A percentile compares a stretch with the other conserved stretches of the same genome.
phyloP scores from a whole-genome alignment of 169 alveolate genomes.

The Eimeria zaria region DNA sequence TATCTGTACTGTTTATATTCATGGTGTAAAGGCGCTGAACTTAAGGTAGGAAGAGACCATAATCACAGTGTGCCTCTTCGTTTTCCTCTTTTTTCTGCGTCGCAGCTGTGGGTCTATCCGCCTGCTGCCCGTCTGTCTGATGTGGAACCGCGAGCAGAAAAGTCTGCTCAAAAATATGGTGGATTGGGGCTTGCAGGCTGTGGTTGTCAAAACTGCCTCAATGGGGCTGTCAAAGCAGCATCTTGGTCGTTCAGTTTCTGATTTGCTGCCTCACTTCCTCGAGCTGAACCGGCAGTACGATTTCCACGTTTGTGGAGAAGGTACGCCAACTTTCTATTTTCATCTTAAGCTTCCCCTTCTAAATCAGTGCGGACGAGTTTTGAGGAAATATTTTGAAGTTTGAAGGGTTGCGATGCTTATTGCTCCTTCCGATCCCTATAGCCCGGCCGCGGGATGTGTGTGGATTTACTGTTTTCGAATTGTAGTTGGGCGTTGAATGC shows the following conservation, averaged over 20 bases:
- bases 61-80: neutral
- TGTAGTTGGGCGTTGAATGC: neutral
- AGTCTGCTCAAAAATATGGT: slow-evolving; percentile 79
- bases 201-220: slow-evolving; percentile 85
- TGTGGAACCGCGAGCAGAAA: slow-evolving; percentile 79
- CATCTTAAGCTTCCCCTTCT: neutral
- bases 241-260: slow-evolving; percentile 94
- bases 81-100: neutral
- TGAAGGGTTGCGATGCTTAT: neutral
- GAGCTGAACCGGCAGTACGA: slow-evolving; percentile 92
- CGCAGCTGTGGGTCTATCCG: slow-evolving; percentile 60
- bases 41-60: neutral
- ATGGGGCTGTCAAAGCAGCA: slow-evolving; percentile 95
- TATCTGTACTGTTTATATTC: neutral
- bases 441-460: neutral
- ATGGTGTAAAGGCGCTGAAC: neutral
- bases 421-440: neutral
- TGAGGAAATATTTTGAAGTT: neutral
- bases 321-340: neutral
- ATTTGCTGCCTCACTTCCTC: slow-evolving; percentile 65
- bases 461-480: neutral
- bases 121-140: slow-evolving; percentile 58
- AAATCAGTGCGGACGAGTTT: neutral
- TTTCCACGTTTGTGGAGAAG: slow-evolving; percentile 99
- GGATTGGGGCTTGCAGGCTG: slow-evolving; percentile 81